Evolutionary conservation across 805 yeast genomes (phyloP), one percentile per base, ranked within the genome.

Genomic region (Myxozyma sirexii): DNA sequence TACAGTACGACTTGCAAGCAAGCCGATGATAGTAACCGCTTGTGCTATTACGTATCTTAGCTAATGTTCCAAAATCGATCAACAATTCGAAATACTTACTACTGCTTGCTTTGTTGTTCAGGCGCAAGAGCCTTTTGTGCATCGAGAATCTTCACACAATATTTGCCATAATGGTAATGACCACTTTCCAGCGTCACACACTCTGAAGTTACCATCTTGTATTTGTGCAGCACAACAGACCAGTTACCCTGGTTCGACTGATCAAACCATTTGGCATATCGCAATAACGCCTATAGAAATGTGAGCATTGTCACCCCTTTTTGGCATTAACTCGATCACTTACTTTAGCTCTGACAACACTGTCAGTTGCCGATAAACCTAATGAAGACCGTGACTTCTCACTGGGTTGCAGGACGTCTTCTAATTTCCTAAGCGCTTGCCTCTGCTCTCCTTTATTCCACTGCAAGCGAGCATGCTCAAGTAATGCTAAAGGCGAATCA

Each of bases 381-480:
- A 48, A 5, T 2, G 35, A 23, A 13, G 31, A 23, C 2, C 38
- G 17, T 2, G 41, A 47, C 12, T 13, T 24, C 3, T 15, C 68
- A 8, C 70, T 56, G 42, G 63, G 44, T n/a, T 62, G 26, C n/a
- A 66, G 27, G 3, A 61, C 49, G 3, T 51, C 46, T 7, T 56
- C 56, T 10, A 67, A 37, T 27, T 49, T 58, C 31, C 55, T 39
- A 45, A 93, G 79, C 0, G 98, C 98, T 66, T 90, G 86, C 24
- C 91, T 82, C 60, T 84, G 89, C 63, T 90, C 96, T 0, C 96
- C 97, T 69, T 88, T 90, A 2, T 84, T 86, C 97, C 98, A 93
- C 41, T 90, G 73, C 7, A 94, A 78, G 58, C 88, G 85, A 0
- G 97, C 86, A 71, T 87, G 86, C 70, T 91, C 96, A 41, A 87